Conservation (phyloP, 192 early-diverging fungal genomes). For the Paraglomus occultum region DNA sequence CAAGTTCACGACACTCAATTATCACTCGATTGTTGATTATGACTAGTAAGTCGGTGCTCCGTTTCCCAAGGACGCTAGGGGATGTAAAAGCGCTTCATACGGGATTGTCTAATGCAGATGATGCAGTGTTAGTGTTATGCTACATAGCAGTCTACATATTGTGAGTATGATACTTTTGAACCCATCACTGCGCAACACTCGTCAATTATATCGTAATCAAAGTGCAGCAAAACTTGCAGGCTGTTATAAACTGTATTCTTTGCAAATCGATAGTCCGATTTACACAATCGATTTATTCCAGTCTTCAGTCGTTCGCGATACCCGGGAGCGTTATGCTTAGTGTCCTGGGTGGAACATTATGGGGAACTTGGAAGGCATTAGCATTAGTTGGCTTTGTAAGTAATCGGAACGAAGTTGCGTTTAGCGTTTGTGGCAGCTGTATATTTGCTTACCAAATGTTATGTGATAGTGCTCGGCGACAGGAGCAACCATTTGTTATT, state of each 20-base stretch:
- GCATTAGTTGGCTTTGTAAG: constrained; percentile 44
- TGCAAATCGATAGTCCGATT: no score
- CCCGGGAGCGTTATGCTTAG: constrained; percentile 60
- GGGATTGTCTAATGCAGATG: not conserved
- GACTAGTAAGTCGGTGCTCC: not conserved
- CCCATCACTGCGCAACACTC: not conserved
- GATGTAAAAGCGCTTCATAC: constrained; percentile 22
- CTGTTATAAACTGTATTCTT: not conserved
- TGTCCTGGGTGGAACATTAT: constrained; percentile 55
- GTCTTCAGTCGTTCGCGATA: constrained; percentile 58
- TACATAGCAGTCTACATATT: constrained; percentile 20
- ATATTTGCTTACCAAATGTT: not conserved
- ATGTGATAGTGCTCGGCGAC: constrained; percentile 45
- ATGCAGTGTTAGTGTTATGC: constrained; percentile 6
- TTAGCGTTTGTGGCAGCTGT: not conserved
- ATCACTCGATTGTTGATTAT: not conserved
- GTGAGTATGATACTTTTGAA: constrained; percentile 18
- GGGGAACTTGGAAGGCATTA: constrained; percentile 52
- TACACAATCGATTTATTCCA: constrained; percentile 11
- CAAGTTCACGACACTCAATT: no score
- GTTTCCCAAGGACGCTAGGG: constrained; percentile 8
- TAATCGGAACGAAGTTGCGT: not conserved
- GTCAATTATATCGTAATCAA: not conserved
- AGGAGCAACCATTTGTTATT: constrained; percentile 49
- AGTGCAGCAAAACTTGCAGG: not conserved